phyloP scores from a whole-genome alignment of 306 rosid species.

The Alnus rubra region DNA sequence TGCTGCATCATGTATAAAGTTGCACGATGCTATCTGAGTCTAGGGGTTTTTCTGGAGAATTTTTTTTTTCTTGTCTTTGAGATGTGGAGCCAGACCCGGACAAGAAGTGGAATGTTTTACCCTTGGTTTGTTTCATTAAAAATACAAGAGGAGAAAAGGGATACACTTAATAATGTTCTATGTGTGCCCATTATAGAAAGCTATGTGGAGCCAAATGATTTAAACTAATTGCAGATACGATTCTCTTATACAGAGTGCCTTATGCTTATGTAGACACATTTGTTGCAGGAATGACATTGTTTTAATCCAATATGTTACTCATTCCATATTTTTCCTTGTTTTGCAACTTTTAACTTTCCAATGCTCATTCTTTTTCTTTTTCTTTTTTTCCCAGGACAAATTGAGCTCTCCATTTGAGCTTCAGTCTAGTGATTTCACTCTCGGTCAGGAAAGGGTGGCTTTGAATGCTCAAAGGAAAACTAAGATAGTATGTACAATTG shows the following conservation, averaged over 20 bases:
- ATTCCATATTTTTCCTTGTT: not conserved
- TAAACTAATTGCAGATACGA: not conserved
- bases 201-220: no score
- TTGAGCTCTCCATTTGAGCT: constrained; percentile 37
- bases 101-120: not conserved
- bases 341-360: constrained; percentile 12
- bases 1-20: not conserved
- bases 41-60: not conserved
- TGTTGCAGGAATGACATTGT: not conserved
- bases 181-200: not conserved
- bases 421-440: constrained; percentile 24
- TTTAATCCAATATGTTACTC: not conserved
- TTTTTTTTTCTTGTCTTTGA: not conserved
- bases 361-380: not conserved
- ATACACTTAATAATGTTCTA: not conserved
- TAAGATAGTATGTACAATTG: constrained; percentile 88
- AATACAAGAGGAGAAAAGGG: not conserved
- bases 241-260: not conserved
- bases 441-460: constrained; percentile 28
- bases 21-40: not conserved
- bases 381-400: constrained; percentile 37
- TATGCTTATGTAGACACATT: not conserved
- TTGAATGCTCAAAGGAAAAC: constrained; percentile 59
- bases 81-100: not conserved
- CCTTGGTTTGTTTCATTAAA: not conserved